Base-by-base conservation (phyloP, 805 yeast genomes). In the Wickerhamiella dianesei region DNA sequence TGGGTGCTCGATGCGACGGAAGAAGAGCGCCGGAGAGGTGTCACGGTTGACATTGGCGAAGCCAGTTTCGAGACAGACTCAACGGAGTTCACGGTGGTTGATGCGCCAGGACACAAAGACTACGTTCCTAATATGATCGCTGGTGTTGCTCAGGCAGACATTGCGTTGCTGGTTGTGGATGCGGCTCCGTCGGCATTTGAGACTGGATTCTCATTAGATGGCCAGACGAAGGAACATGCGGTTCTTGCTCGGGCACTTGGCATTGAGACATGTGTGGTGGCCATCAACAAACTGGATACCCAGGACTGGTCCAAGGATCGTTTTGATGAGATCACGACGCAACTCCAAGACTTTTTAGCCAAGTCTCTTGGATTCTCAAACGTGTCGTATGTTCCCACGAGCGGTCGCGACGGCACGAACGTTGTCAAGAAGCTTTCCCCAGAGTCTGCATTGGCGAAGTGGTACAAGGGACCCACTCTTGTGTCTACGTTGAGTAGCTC, bases 121-220 rank as follows among this genome's bases (percentile, higher is more conserved):
- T 83, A 80, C 61, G 82, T 83, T 29, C 94, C 94, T 3, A 84
- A 81, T 56, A 81, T 83, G 86, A 82, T 83, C 53, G 82, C 84
- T 22, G 94, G 94, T 22, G 81, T 83, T 1, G 66, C 82, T 2
- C 87, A 81, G 56, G 88, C 92, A 0, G 92, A 83, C 56, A 61
- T 79, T 40, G 88, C 88, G 0, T 67, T 83, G 16, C 67, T 82
- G 37, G 84, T 83, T 9, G 76, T 83, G 17, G 94, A 84, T 59
- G 61, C 83, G 2, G 68, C 72, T 37, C 66, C 69, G 1, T 77
- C 80, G 36, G 86, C 82, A 18, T 82, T 81, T 57, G 88, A 82
- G 61, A 68, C 78, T 8, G 86, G 87, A 0, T 80, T 80, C 54
- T 61, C 68, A 16, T 67, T 73, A 51, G 77, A 75, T 55, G 89